phyloP scores from a whole-genome alignment of 768 basidiomycete genomes.

The Heimioporus sp. region DNA sequence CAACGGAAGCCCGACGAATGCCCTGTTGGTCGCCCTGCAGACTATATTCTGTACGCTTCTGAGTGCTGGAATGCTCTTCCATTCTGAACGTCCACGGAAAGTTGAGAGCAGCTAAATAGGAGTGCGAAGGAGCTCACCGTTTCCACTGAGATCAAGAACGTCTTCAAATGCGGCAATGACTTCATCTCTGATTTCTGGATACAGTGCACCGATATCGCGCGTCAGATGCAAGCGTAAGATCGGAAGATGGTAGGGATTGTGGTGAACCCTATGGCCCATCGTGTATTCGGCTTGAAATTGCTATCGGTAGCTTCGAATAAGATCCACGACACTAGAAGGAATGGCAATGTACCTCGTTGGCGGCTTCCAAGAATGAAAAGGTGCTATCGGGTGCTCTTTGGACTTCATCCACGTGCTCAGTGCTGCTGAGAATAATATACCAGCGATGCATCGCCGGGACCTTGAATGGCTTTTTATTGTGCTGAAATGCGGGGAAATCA shows the following conservation, averaged over 20 bases:
- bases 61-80: conserved; percentile 32
- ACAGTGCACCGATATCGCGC: conserved; percentile 36
- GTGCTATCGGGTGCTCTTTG: conserved; percentile 37
- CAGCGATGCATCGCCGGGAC: conserved; percentile 15
- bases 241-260: conserved; percentile 30
- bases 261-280: conserved; percentile 29
- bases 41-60: conserved; percentile 36
- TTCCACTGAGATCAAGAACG: conserved; percentile 23
- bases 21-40: conserved; percentile 40
- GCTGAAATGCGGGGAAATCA: conserved; percentile 9
- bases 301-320: conserved; percentile 20
- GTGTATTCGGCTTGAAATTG: conserved; percentile 37
- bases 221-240: conserved; percentile 32
- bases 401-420: conserved; percentile 37
- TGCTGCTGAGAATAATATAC: conserved; percentile 16
- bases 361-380: conserved; percentile 34
- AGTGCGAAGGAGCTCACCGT: conserved; percentile 5
- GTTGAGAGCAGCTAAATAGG: too few relatives aligned
- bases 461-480: conserved; percentile 30
- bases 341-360: conserved; percentile 30
- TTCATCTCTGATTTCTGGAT: conserved; percentile 44
- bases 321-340: too few relatives aligned
- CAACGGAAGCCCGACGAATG: conserved; percentile 46
- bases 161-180: conserved; percentile 39
- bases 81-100: conserved; percentile 32